Evolutionary conservation across 2,329 filamentous ascomycete genomes (phyloP).

Genomic region (Penicillium corylophilum): DNA sequence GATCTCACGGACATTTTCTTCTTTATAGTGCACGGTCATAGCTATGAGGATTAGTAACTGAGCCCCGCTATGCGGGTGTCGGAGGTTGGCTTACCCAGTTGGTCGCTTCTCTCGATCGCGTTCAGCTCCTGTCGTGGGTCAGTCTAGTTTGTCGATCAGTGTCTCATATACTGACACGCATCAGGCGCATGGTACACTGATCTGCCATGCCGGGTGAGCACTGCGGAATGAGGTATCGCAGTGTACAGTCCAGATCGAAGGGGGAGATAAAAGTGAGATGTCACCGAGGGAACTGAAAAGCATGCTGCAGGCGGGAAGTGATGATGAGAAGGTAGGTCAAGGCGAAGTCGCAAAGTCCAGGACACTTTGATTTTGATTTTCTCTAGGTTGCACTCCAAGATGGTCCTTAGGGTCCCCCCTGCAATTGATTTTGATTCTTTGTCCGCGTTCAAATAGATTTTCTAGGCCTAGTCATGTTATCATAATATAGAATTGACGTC

Average conservation of each 20-base stretch:
- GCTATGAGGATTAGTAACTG: constrained; percentile 50
- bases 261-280: neutral
- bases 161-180: constrained; percentile 9
- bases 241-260: neutral
- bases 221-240: neutral
- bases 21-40: constrained; percentile 81
- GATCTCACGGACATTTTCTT: constrained; percentile 84
- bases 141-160: neutral
- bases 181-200: constrained; percentile 16
- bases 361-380: neutral
- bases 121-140: constrained; percentile 11
- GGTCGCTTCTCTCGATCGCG: constrained; percentile 11
- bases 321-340: neutral
- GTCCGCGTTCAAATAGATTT: neutral
- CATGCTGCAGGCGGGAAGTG: neutral
- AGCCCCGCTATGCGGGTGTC: constrained; percentile 4
- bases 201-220: constrained; percentile 15
- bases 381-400: neutral
- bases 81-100: neutral
- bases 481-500: neutral
- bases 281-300: neutral
- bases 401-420: neutral
- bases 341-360: no score
- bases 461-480: neutral
- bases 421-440: neutral